These are phyloP conservation scores for Aspergillus sclerotiicarbonarius DNA, from an alignment of 495 filamentous ascomycete species.

Conservation along the genomic window DNA sequence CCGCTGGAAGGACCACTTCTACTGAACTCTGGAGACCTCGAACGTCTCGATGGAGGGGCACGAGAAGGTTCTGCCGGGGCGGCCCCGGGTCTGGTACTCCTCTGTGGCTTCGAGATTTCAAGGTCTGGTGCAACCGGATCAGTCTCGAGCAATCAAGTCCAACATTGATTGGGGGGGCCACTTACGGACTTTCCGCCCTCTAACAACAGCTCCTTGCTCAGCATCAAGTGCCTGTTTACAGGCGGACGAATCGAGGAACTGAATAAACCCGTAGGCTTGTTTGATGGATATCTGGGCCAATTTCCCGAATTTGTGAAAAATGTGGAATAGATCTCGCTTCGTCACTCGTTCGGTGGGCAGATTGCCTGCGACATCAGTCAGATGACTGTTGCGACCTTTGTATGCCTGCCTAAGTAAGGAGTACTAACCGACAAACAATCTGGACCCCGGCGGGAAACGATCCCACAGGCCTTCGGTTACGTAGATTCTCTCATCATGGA, in stretches of 20 bases:
- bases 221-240: conserved; percentile 69
- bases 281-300: conserved; percentile 96
- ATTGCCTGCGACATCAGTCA: conserved; percentile 64
- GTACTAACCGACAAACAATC: conserved; percentile 86
- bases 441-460: conserved; percentile 78
- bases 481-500: conserved; percentile 73
- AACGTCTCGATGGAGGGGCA: conserved; percentile 50
- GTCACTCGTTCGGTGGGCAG: conserved; percentile 89
- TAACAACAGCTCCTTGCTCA: conserved; percentile 74
- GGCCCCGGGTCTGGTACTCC: conserved; percentile 59
- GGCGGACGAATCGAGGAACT: conserved; percentile 75
- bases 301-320: conserved; percentile 82
- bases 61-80: conserved; percentile 39
- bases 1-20: conserved; percentile 46
- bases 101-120: conserved; percentile 87
- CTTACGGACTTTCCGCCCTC: conserved; percentile 91
- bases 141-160: background rate
- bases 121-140: conserved; percentile 59
- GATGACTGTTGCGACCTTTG: background rate
- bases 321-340: conserved; percentile 87
- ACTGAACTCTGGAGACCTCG: conserved; percentile 68
- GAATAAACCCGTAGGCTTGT: conserved; percentile 94
- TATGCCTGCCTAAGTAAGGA: background rate
- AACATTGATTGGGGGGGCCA: conserved; percentile 20
- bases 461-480: conserved; percentile 92